A percentile compares a stretch with the other conserved stretches of the same genome.
These are phyloP conservation scores for Nemania diffusa DNA, from an alignment of 2,329 filamentous ascomycete genomes.

Conservation along the genomic window DNA sequence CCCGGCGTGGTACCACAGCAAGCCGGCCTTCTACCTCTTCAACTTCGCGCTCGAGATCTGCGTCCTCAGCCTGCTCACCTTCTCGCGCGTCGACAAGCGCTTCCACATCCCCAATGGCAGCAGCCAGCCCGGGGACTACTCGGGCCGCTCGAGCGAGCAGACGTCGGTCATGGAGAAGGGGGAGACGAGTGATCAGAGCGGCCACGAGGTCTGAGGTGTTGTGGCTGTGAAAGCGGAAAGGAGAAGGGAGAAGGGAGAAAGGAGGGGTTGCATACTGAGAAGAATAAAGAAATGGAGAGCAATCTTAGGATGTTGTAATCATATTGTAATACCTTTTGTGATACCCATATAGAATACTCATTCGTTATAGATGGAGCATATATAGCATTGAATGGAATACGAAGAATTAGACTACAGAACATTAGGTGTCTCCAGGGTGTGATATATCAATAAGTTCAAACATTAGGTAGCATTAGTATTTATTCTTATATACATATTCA, in stretches of 20 bases:
- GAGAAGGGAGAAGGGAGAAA: too few relatives aligned
- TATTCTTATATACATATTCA: not conserved
- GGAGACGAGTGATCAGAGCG: conserved; percentile 25
- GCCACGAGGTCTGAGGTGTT: not conserved
- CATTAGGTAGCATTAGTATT: too few relatives aligned
- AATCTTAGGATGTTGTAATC: conserved; percentile 5
- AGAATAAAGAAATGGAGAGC: not conserved
- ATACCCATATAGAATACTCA: conserved; percentile 24
- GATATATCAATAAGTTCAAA: not conserved
- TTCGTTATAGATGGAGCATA: not conserved
- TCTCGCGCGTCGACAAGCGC: conserved; percentile 42
- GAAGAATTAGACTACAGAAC: too few relatives aligned
- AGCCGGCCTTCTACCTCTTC: conserved; percentile 51
- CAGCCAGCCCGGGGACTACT: conserved; percentile 43
- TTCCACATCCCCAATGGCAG: conserved; percentile 47
- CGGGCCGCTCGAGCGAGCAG: conserved; percentile 21
- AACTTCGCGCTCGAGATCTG: conserved; percentile 49
- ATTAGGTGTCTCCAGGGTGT: too few relatives aligned
- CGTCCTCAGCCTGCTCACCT: conserved; percentile 39
- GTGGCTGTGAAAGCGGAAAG: not conserved
- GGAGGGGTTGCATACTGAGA: too few relatives aligned
- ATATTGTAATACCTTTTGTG: conserved; percentile 10
- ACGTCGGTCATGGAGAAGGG: conserved; percentile 26
- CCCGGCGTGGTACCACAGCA: conserved; percentile 49
- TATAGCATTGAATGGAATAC: too few relatives aligned